These are phyloP conservation scores for Graphilbum fragrans DNA, from an alignment of 2,329 filamentous ascomycete species.

Conservation along the genomic window DNA sequence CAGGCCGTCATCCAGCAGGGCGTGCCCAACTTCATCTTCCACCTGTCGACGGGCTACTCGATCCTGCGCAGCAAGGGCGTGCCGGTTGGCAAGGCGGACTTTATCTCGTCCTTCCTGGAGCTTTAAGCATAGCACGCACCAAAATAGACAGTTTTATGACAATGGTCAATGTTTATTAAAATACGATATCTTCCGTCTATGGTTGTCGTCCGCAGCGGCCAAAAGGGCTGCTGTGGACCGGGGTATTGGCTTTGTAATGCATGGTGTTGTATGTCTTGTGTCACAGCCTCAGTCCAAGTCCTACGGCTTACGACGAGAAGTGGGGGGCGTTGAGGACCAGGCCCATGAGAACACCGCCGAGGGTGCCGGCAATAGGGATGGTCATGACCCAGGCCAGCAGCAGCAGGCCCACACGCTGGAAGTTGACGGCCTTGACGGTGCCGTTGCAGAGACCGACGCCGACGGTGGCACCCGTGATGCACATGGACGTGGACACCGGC, in stretches of 20 bases:
- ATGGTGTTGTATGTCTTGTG: too few species aligned
- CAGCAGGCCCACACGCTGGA: slow-evolving; percentile 56
- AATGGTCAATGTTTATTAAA: background rate
- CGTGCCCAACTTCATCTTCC: slow-evolving; percentile 50
- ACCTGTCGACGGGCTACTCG: slow-evolving; percentile 40
- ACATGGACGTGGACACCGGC: slow-evolving; percentile 68
- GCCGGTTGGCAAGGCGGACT: slow-evolving; percentile 45
- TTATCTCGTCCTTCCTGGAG: slow-evolving; percentile 18
- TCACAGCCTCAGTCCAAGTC: too few species aligned
- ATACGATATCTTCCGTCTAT: too few species aligned
- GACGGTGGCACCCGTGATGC: slow-evolving; percentile 68
- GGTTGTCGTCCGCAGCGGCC: too few species aligned
- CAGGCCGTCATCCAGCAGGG: slow-evolving; percentile 30
- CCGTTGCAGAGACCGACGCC: slow-evolving; percentile 71
- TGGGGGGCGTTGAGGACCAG: slow-evolving; percentile 45
- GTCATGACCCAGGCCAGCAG: slow-evolving; percentile 56
- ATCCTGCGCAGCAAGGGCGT: slow-evolving; percentile 46
- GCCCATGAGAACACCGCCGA: slow-evolving; percentile 39
- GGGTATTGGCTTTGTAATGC: too few species aligned
- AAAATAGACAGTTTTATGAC: too few species aligned
- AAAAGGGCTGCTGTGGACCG: too few species aligned
- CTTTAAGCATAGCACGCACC: background rate
- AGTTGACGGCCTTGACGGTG: slow-evolving; percentile 61
- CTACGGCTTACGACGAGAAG: too few species aligned
- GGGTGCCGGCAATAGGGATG: slow-evolving; percentile 47